phyloP scores from a whole-genome alignment of 192 early-diverging fungal genomes.

The Coemansia asiatica region DNA sequence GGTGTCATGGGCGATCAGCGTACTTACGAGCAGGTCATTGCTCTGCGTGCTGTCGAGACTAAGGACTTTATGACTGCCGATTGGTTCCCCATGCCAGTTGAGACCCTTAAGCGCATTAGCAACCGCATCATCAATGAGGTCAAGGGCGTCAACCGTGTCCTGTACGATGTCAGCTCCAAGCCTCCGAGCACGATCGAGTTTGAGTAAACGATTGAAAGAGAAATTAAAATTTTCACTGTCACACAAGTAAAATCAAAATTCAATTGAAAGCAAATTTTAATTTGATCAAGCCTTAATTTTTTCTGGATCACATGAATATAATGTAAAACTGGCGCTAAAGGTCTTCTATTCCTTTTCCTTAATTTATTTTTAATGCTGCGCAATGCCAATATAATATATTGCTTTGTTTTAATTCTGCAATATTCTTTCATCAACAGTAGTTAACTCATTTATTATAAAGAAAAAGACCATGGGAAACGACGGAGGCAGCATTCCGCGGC shows the following conservation, averaged over 20 bases:
- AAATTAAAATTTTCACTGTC: too few relatives aligned
- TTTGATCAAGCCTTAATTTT: too few relatives aligned
- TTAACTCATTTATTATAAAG: too few relatives aligned
- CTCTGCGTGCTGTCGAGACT: constrained; percentile 92
- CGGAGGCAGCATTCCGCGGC: constrained; percentile 55
- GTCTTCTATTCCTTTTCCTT: too few relatives aligned
- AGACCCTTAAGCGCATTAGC: constrained; percentile 87
- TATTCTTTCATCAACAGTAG: too few relatives aligned
- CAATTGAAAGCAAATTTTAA: too few relatives aligned
- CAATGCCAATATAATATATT: too few relatives aligned
- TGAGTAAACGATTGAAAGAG: constrained; percentile 64
- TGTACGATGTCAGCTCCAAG: constrained; percentile 97
- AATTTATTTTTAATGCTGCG: too few relatives aligned
- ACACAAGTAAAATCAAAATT: too few relatives aligned
- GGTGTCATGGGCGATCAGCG: constrained; percentile 99
- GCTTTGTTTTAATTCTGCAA: too few relatives aligned
- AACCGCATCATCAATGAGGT: constrained; percentile 99
- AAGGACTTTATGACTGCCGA: constrained; percentile 99
- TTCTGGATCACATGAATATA: background rate
- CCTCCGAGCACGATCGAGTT: constrained; percentile 99
- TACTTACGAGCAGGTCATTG: constrained; percentile 99
- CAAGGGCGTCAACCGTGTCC: constrained; percentile 94
- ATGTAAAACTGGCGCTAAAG: background rate
- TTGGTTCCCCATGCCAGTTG: constrained; percentile 86
- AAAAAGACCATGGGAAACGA: constrained; percentile 49